Evolutionary conservation across 1,284 basidiomycete genomes (phyloP).

Genomic region (Schizophyllum amplum): DNA sequence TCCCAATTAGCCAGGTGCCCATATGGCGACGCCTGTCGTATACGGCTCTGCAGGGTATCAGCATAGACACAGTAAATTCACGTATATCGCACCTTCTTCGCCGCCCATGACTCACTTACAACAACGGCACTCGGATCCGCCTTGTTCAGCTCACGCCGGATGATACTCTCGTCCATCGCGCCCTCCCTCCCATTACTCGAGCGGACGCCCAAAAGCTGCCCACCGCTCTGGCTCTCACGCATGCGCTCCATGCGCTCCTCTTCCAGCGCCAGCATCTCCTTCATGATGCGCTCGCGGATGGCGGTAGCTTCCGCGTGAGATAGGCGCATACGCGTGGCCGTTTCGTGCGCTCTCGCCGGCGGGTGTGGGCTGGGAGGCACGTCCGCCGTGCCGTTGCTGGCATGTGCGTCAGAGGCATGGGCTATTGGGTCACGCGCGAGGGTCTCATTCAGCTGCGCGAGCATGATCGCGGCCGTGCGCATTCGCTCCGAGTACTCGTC

Average conservation of each 20-base stretch:
- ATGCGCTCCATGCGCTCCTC: slow-evolving; percentile 96
- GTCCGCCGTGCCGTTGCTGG: slow-evolving; percentile 39
- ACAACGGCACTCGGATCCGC: slow-evolving; percentile 94
- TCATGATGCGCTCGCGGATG: slow-evolving; percentile 95
- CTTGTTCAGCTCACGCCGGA: slow-evolving; percentile 90
- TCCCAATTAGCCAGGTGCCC: slow-evolving; percentile 85
- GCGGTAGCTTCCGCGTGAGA: slow-evolving; percentile 78
- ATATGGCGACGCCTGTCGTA: slow-evolving; percentile 90
- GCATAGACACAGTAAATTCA: too few species aligned
- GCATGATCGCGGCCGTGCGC: slow-evolving; percentile 97
- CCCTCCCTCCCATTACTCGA: slow-evolving; percentile 44
- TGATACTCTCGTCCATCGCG: slow-evolving; percentile 86
- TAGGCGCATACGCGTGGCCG: slow-evolving; percentile 49
- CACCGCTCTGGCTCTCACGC: slow-evolving; percentile 51
- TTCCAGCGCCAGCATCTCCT: slow-evolving; percentile 95
- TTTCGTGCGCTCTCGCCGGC: slow-evolving; percentile 13
- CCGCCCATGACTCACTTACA: slow-evolving; percentile 92
- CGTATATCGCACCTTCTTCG: slow-evolving; percentile 69
- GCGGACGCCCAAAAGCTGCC: not conserved
- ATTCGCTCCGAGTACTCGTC: slow-evolving; percentile 98
- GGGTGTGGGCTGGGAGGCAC: slow-evolving; percentile 20
- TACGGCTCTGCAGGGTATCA: slow-evolving; percentile 72
- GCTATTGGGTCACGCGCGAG: slow-evolving; percentile 55
- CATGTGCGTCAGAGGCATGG: slow-evolving; percentile 83
- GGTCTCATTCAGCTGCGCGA: slow-evolving; percentile 91